Evolutionary conservation across 495 filamentous ascomycete genomes (phyloP).

Genomic region (Penicillium atrosanguineum): DNA sequence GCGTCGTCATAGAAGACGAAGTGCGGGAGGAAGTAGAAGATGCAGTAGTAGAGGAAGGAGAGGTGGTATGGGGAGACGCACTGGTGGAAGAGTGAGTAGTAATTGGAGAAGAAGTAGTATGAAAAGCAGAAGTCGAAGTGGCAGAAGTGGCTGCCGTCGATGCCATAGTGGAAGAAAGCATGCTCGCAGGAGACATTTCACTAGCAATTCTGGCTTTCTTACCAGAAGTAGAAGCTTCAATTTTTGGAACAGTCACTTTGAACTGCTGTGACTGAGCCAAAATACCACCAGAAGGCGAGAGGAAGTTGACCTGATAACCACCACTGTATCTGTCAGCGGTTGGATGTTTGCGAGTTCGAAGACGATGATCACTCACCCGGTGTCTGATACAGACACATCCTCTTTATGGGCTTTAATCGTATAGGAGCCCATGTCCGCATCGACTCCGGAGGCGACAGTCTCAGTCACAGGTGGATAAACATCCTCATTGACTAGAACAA

Average conservation of each 20-base stretch:
- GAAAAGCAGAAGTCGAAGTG: conserved; percentile 20
- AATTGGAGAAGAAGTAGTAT: conserved; percentile 21
- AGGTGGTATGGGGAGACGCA: conserved; percentile 24
- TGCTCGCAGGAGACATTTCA: conserved; percentile 18
- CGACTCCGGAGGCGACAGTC: conserved; percentile 33
- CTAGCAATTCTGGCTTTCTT: conserved; percentile 30
- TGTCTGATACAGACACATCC: conserved; percentile 9
- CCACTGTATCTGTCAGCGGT: conserved; percentile 8
- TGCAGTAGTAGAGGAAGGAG: conserved; percentile 20
- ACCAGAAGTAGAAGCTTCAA: conserved; percentile 27
- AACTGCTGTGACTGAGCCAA: conserved; percentile 37
- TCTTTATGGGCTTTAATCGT: conserved; percentile 23
- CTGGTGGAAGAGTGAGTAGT: conserved; percentile 27
- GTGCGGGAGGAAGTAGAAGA: conserved; percentile 23
- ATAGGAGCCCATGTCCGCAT: conserved; percentile 28
- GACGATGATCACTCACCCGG: conserved; percentile 16
- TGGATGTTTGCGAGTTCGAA: not conserved
- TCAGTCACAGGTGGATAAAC: conserved; percentile 37
- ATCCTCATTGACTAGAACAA: conserved; percentile 36
- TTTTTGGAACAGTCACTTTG: conserved; percentile 23
- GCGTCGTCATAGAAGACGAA: conserved; percentile 22
- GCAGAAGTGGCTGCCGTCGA: conserved; percentile 12
- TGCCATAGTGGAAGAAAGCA: conserved; percentile 17
- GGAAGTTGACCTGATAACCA: conserved; percentile 37
- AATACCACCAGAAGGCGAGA: conserved; percentile 26